Evolutionary conservation across 148 eudicot species (phyloP).

Genomic region (Polygonum maritimum): DNA sequence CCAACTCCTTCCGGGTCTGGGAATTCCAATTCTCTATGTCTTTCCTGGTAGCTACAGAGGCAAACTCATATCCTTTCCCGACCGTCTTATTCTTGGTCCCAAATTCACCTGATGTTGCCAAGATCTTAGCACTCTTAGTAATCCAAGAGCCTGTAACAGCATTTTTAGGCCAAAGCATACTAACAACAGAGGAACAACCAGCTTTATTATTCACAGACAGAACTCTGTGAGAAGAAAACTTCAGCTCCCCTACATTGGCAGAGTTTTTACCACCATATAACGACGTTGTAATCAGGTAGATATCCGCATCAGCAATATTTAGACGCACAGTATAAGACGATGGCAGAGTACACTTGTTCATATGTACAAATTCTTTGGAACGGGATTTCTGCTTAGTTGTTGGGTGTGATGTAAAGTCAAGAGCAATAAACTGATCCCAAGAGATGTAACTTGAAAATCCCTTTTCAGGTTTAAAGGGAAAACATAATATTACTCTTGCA

Average conservation of each 20-base stretch:
- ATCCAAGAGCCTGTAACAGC: conserved; percentile 66
- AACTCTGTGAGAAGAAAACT: conserved; percentile 35
- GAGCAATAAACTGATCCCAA: conserved; percentile 68
- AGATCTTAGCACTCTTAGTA: conserved; percentile 49
- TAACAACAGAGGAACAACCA: conserved; percentile 38
- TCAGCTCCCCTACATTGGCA: conserved; percentile 14
- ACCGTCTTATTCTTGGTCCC: conserved; percentile 26
- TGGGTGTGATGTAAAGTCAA: conserved; percentile 45
- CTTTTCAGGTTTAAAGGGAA: conserved; percentile 36
- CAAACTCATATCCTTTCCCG: conserved; percentile 52
- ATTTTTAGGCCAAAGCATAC: conserved; percentile 61
- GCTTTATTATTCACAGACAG: conserved; percentile 35
- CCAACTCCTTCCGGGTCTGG: conserved; percentile 44
- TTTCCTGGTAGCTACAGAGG: conserved; percentile 57
- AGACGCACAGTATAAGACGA: conserved; percentile 52
- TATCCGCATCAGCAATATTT: conserved; percentile 39
- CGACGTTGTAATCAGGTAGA: conserved; percentile 34
- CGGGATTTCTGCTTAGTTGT: conserved; percentile 24
- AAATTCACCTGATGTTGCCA: conserved; percentile 57
- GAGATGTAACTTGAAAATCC: conserved; percentile 40
- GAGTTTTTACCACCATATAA: conserved; percentile 21
- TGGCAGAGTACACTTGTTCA: conserved; percentile 24
- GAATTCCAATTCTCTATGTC: conserved; percentile 36
- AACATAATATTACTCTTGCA: conserved; percentile 66
- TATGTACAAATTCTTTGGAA: conserved; percentile 19